Conservation (phyloP, 1,139 yeast genomes). For the Arxiozyma bovina region DNA sequence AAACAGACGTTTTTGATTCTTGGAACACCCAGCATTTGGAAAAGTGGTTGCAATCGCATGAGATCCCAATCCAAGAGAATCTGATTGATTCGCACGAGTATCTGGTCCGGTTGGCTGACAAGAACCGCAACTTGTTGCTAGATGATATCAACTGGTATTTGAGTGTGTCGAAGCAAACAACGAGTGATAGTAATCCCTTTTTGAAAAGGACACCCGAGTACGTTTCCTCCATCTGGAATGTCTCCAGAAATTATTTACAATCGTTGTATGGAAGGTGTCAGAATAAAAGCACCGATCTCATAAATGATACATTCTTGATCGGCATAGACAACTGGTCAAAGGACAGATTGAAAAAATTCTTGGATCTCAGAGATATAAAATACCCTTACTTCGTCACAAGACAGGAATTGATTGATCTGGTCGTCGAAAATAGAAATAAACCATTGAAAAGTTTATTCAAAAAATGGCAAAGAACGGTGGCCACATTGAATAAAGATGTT, state of each 20-base stretch:
- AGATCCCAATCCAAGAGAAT: conserved; percentile 34
- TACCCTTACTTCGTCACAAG: conserved; percentile 41
- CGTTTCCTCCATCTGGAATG: conserved; percentile 22
- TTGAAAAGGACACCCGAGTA: conserved; percentile 28
- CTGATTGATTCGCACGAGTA: conserved; percentile 33
- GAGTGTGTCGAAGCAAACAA: conserved; percentile 26
- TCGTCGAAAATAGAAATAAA: conserved; percentile 38
- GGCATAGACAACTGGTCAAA: conserved; percentile 43
- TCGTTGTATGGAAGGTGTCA: conserved; percentile 2
- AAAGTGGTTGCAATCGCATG: conserved; percentile 42
- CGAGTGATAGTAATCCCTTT: conserved; percentile 25
- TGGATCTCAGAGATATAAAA: conserved; percentile 43
- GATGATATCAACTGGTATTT: conserved; percentile 38
- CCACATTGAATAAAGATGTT: conserved; percentile 3
- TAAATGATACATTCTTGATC: conserved; percentile 40
- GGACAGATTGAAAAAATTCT: conserved; percentile 42
- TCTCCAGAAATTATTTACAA: conserved; percentile 1
- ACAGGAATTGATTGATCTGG: conserved; percentile 41
- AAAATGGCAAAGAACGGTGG: conserved; percentile 18
- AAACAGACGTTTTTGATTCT: conserved; percentile 39
- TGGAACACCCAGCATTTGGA: conserved; percentile 41
- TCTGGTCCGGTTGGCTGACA: conserved; percentile 34
- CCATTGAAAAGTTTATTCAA: conserved; percentile 33
- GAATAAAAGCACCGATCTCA: conserved; percentile 26
- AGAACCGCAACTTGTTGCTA: conserved; percentile 31